Base-by-base conservation (phyloP, 2,329 filamentous ascomycete genomes). In the Penicillium thymicola region DNA sequence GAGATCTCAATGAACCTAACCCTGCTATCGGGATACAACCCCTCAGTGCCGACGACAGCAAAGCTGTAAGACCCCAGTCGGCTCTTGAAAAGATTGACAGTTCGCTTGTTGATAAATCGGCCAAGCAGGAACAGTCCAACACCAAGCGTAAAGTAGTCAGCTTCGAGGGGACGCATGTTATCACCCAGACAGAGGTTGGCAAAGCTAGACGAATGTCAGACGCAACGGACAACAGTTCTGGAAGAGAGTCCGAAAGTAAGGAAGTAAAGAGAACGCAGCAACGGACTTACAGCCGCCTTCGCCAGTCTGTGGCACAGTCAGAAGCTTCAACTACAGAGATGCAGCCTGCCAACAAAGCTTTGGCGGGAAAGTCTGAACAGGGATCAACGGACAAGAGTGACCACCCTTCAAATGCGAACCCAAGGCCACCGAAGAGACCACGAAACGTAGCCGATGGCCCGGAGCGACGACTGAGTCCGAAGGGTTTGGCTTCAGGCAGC, bases 401-500 rank as follows among this genome's bases (percentile, higher is more conserved):
- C 0, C 13, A 30, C 0, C 21, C 38, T 36, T 44, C 37, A 4
- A 36, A 23, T 5, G n/a, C 23, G 0, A 34, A 49, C 9, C 23
- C 32, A 40, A 58, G 51, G 30, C 48, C 60, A 9, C 46, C 42
- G 32, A 58, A 56, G 21, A 61, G 66, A 38, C 49, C 58, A 21
- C 61, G 62, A 23, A 59, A 57, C 11, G 41, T 37, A 25, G 62
- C 61, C 4, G 63, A 65, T n/a, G 65, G 62, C 28, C 64, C 65
- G 27, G 66, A 67, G 21, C 66, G 64, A 56, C 65, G 65, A 41
- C 53, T 59, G 16, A 72, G 67, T n/a, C 69, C 73, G 23, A 63
- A 65, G 6, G 61, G 59, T 2, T 61, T 72, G 28, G 66, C 67
- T 18, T 70, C 68, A 47, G 68, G 66, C n/a, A 68, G 61, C 41